These are phyloP conservation scores for Neonectria punicea DNA, from an alignment of 2,329 filamentous ascomycete species.

Conservation along the genomic window DNA sequence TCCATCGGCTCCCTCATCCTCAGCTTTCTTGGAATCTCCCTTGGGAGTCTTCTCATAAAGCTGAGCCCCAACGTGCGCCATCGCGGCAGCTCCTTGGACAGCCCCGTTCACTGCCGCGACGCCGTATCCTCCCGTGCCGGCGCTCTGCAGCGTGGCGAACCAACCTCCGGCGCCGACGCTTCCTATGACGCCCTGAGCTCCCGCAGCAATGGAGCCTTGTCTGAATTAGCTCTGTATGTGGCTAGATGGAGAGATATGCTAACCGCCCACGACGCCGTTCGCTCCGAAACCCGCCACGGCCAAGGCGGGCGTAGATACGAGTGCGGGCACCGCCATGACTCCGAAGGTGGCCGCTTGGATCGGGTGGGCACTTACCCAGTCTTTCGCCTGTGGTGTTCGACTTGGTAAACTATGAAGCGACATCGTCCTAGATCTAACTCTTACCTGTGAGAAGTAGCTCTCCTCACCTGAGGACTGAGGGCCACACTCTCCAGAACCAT, in stretches of 20 bases:
- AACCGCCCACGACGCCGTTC: slow-evolving; percentile 33
- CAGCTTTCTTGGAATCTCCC: not conserved
- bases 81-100: slow-evolving; percentile 21
- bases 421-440: not conserved
- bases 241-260: not conserved
- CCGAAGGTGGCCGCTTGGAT: not conserved
- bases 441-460: slow-evolving; percentile 6
- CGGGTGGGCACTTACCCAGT: slow-evolving; percentile 11
- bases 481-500: too few species aligned
- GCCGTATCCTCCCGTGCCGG: slow-evolving; percentile 44
- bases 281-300: slow-evolving; percentile 30
- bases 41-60: not conserved
- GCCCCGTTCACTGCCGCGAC: slow-evolving; percentile 32
- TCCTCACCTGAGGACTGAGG: too few species aligned
- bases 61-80: not conserved
- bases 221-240: not conserved
- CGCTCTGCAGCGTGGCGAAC: slow-evolving; percentile 48
- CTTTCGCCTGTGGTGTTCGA: not conserved
- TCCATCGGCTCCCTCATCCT: not conserved
- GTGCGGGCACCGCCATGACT: too few species aligned
- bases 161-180: slow-evolving; percentile 37
- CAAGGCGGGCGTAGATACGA: slow-evolving; percentile 19
- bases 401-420: not conserved
- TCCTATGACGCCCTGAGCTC: slow-evolving; percentile 40
- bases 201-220: slow-evolving; percentile 37